Base-by-base conservation (phyloP, 306 rosid species). In the Castanea sativa region DNA sequence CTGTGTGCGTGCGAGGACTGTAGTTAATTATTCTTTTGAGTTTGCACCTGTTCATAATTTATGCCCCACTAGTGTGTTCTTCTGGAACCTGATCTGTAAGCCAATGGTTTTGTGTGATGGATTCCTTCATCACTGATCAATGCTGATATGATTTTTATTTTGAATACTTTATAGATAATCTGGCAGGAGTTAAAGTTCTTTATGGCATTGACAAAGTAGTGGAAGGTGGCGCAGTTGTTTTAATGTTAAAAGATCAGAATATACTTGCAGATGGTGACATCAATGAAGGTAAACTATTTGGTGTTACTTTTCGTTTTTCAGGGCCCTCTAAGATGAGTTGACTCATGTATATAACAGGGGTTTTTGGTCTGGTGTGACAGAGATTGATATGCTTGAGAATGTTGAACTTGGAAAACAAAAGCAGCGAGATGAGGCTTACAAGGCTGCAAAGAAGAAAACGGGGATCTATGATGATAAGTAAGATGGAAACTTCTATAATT, bases 361-460 rank as follows among this genome's bases (percentile, higher is more conserved):
- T 60, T 76, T 84, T 81, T 79, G 67, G 80, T 86, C 83, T 84
- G 75, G 79, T 80, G 49, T 78, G 79, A 83, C 94, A 95, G 98
- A 95, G 3, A 30, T 84, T 73, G 99, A 93, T 81, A 87, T 93
- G 96, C 99, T 95, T 84, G 99, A 93, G 88, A 93, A 95, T 60
- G 85, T 93, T 79, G 98, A 95, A 86, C 79, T 95, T 75, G 99
- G 97, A 71, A 98, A 95, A 79, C 99, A 95, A 83, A 93, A 88
- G 86, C 86, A 49, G 51, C 86, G 92, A 64, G 88, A 93, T 73
- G 93, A 90, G 1, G 97, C 99, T 75, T 93, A 93, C 81, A 91
- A 89, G 83, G 98, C 97, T 79, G 89, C 97, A 69, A 91, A 91
- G 88, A 93, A 91, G 87, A 93, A 93, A 90, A 76, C 84, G 4